A percentile compares a stretch with the other conserved stretches of the same genome.
Conservation (phyloP, 2,329 filamentous ascomycete species). For the Trichoderma sp. region DNA sequence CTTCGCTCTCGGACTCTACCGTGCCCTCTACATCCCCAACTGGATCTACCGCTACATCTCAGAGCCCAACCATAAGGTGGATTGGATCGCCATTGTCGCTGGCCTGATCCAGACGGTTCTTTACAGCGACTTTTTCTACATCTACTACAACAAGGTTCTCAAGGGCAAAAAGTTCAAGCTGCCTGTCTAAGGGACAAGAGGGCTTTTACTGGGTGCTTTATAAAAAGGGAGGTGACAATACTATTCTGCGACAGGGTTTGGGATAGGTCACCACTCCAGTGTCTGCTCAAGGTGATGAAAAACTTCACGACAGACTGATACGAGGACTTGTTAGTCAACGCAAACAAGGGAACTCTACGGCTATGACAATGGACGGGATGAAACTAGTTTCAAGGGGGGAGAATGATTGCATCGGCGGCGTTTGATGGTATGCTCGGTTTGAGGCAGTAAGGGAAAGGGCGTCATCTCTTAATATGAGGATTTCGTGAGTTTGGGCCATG, state of each 20-base stretch:
- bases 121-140: constrained; percentile 99
- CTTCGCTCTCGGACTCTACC: constrained; percentile 86
- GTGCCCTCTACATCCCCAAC: constrained; percentile 95
- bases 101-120: constrained; percentile 90
- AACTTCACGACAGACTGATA: neutral
- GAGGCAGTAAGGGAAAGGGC: constrained; percentile 29
- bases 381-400: neutral
- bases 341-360: neutral
- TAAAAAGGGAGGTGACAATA: neutral
- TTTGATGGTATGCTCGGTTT: constrained; percentile 29
- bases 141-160: constrained; percentile 96
- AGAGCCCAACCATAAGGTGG: constrained; percentile 68
- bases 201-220: neutral
- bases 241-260: neutral
- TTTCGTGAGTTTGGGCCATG: constrained; percentile 25
- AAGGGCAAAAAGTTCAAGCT: constrained; percentile 87
- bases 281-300: neutral
- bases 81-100: constrained; percentile 84
- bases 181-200: constrained; percentile 59
- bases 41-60: constrained; percentile 90
- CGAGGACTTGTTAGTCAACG: neutral
- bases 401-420: constrained; percentile 31
- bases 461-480: constrained; percentile 28
- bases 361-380: neutral
- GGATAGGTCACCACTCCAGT: neutral